These are phyloP conservation scores for Akebia trifoliata DNA, from an alignment of 164 flowering plant species.

Conservation along the genomic window DNA sequence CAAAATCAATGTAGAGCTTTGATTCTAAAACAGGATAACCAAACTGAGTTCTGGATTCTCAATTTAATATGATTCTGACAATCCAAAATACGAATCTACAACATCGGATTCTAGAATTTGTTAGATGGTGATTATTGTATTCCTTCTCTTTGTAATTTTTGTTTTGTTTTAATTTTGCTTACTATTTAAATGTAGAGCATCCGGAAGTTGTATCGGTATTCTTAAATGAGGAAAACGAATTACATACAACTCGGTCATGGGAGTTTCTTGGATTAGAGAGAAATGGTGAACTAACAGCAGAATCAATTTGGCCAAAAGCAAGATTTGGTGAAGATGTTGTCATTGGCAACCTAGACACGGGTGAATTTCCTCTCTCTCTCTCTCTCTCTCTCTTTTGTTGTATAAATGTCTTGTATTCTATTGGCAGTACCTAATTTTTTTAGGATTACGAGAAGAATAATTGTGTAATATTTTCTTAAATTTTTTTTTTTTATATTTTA, in stretches of 20 bases:
- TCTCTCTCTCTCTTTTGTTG: neutral
- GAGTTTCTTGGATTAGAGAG: constrained; percentile 45
- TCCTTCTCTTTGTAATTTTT: no score
- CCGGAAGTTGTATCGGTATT: constrained; percentile 62
- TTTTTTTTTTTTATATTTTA: no score
- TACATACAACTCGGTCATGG: constrained; percentile 71
- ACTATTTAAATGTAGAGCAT: constrained; percentile 31
- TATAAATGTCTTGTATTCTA: no score
- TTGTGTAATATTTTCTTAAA: no score
- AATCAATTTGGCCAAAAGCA: constrained; percentile 50
- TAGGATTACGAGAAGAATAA: no score
- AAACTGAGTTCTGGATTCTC: no score
- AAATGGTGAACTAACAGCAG: constrained; percentile 18
- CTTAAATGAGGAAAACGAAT: constrained; percentile 28
- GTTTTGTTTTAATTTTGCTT: neutral
- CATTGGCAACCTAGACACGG: constrained; percentile 68
- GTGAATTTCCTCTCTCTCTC: constrained; percentile 19
- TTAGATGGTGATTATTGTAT: neutral
- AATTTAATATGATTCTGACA: no score
- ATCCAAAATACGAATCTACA: no score
- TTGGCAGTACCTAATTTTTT: no score
- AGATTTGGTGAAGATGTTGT: constrained; percentile 63
- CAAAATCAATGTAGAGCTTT: no score
- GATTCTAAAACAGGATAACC: no score
- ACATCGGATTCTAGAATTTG: no score